phyloP scores from a whole-genome alignment of 176 grass and related monocot species.

The Eragrostis curvula region DNA sequence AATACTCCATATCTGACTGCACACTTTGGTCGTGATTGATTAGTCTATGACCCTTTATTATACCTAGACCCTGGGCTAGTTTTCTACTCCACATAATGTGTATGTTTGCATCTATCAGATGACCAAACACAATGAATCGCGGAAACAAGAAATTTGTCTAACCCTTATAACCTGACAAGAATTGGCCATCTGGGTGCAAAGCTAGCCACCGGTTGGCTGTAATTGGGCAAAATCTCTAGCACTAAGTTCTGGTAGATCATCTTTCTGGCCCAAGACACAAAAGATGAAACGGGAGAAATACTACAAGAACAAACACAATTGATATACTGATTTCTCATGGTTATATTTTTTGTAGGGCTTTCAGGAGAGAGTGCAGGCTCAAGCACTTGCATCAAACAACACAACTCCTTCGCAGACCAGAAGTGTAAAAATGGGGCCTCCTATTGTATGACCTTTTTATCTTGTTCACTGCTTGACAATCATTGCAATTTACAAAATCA shows the following conservation, averaged over 20 bases:
- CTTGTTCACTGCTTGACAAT: background rate
- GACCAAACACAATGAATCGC: background rate
- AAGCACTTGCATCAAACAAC: conserved; percentile 32
- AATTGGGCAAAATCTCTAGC: background rate
- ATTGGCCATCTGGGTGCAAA: background rate
- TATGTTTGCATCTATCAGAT: background rate
- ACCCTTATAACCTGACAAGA: background rate
- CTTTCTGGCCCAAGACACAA: background rate
- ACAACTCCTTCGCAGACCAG: background rate
- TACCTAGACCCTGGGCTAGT: background rate
- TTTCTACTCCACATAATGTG: background rate
- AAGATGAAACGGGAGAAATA: background rate
- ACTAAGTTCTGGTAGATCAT: conserved; percentile 15
- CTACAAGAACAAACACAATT: background rate
- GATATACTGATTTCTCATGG: conserved; percentile 19
- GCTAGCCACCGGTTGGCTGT: background rate
- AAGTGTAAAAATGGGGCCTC: conserved; percentile 43
- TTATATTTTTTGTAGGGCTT: conserved; percentile 36
- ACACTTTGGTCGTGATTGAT: background rate
- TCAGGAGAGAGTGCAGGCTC: conserved; percentile 32
- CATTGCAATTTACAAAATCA: conserved; percentile 13
- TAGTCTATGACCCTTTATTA: background rate
- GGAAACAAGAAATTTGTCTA: background rate
- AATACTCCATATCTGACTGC: background rate
- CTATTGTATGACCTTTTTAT: conserved; percentile 44